Evolutionary conservation across 176 grass and related monocot species (phyloP), one percentile per base, ranked within the genome.

Genomic region (Olyra latifolia): DNA sequence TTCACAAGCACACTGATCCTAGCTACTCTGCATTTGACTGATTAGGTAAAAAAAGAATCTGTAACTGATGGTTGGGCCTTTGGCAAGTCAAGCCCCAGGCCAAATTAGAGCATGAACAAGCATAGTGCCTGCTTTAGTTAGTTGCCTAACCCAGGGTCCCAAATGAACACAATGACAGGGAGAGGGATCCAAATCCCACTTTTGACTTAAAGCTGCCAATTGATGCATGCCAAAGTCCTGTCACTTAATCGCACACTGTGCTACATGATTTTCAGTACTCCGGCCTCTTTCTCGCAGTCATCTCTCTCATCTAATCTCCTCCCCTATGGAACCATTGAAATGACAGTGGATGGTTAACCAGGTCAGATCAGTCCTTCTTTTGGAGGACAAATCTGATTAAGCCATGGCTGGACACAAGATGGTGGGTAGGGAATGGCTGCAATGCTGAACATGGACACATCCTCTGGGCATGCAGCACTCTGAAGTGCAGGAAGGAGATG

Each of bases 131-230:
- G 24, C 75, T 77, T 77, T 63, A 45, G 66, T 76, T 61, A 56
- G 63, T 17, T 39, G 46, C 46, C 46, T 25, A 66, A 11, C 20
- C 61, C 44, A 64, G 17, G 61, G 75, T 35, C 59, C 68, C 57
- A 20, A 28, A 29, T 42, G 43, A 40, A 48, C 43, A 70, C 65
- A 55, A 69, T 29, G 86, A 78, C 86, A 78, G 38, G 66, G 39
- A 72, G 66, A 77, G 57, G 56, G 29, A 66, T 74, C 80, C 74
- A 73, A 67, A 58, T 24, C 86, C 42, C 80, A 79, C 29, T 88
- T 88, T 64, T 83, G 80, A 88, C 66, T 66, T 35, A 25, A 61
- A 47, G 71, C 64, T 80, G 64, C 74, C 66, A 55, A 49, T 82
- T 1, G 25, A 76, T 76, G 72, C 75, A 62, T 52, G 66, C 65